Percentiles rank a stretch among this genome's conserved stretches.
Evolutionary conservation across 2,329 filamentous ascomycete genomes (phyloP).

Genomic region (Calonectria crousiana): DNA sequence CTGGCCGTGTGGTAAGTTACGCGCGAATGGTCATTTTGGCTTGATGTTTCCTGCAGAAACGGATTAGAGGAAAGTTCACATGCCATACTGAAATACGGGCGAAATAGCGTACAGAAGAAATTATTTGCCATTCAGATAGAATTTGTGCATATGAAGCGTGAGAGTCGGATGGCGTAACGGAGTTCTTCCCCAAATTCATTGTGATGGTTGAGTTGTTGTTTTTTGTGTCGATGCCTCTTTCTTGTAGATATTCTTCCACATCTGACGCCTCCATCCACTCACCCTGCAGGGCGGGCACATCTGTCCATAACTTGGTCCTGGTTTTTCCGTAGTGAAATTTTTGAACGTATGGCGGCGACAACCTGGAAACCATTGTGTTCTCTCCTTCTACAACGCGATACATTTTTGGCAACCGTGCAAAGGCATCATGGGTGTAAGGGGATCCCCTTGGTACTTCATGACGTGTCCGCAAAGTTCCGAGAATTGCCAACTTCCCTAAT

Average conservation of each 20-base stretch:
- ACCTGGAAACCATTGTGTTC: neutral
- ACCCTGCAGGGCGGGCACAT: neutral
- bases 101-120: neutral
- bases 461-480: neutral
- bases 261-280: constrained; percentile 22
- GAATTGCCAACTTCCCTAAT: neutral
- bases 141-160: neutral
- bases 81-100: accelerated
- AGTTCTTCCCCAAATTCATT: neutral
- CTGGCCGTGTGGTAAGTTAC: neutral
- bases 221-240: constrained; percentile 9
- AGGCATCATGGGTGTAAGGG: neutral
- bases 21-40: neutral
- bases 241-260: constrained; percentile 27
- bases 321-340: constrained; percentile 7
- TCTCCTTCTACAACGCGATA: constrained; percentile 13
- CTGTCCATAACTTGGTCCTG: constrained; percentile 3
- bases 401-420: neutral
- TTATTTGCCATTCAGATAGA: neutral
- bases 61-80: neutral
- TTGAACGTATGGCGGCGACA: neutral
- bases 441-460: neutral
- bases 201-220: neutral
- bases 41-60: neutral
- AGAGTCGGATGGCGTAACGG: neutral